Conservation (phyloP, 2,329 filamentous ascomycete genomes). For the Colletotrichum sp. region DNA sequence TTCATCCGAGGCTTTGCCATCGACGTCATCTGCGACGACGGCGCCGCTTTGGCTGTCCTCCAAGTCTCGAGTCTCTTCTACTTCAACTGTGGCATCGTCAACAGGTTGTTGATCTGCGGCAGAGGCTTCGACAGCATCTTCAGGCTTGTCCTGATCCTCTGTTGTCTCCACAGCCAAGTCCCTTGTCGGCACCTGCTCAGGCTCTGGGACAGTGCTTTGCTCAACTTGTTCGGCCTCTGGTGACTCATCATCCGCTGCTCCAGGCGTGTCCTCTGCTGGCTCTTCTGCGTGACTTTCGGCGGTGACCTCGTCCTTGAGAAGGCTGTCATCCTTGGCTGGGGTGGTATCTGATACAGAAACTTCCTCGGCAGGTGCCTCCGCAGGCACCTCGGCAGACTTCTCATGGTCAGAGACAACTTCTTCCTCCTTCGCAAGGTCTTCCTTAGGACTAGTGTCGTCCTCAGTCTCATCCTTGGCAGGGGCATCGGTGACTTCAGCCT, state of each 20-base stretch:
- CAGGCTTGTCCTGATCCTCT: background rate
- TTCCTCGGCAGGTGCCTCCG: background rate
- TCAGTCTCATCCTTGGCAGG: background rate
- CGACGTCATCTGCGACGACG: background rate
- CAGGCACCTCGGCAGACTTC: background rate
- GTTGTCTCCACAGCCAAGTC: background rate
- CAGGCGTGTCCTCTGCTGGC: background rate
- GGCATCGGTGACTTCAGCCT: background rate
- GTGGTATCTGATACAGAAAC: background rate
- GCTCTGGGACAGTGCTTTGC: background rate
- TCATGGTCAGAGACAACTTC: background rate
- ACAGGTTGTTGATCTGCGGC: background rate
- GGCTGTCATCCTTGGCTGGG: background rate
- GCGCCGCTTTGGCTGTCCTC: background rate
- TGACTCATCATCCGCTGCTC: background rate
- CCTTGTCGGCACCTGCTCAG: background rate
- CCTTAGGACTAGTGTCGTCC: background rate
- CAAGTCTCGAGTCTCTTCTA: background rate
- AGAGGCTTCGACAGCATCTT: background rate
- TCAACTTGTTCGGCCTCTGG: background rate
- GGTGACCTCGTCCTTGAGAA: background rate
- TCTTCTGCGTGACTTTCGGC: background rate
- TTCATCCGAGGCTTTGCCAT: background rate
- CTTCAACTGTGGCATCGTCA: background rate
- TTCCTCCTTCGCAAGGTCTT: background rate